Evolutionary conservation across 1,284 basidiomycete genomes (phyloP).

Genomic region (Ceratobasidium sp.): DNA sequence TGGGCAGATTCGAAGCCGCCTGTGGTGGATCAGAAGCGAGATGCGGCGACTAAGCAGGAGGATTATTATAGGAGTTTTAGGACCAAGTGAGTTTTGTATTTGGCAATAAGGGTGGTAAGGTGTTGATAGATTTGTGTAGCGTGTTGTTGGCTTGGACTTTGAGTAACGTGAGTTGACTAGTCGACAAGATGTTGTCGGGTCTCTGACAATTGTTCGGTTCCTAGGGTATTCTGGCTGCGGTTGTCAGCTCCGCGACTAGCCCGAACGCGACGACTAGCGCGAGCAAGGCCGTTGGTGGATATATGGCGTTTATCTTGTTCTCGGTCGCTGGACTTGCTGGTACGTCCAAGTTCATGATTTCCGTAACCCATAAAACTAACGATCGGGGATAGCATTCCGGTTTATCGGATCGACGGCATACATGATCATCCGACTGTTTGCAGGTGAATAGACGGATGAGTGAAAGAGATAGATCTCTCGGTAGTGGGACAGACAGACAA

Average conservation of each 20-base stretch:
- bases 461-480: not conserved
- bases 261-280: conserved; percentile 61
- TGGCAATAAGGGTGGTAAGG: too few relatives aligned
- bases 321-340: conserved; percentile 88
- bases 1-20: conserved; percentile 68
- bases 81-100: conserved; percentile 77
- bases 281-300: conserved; percentile 72
- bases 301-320: conserved; percentile 84
- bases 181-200: not conserved
- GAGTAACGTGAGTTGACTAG: conserved; percentile 71
- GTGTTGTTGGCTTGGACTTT: conserved; percentile 87
- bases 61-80: conserved; percentile 91
- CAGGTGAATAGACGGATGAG: conserved; percentile 71
- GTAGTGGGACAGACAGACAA: not conserved
- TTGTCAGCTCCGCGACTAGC: conserved; percentile 60
- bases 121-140: conserved; percentile 52
- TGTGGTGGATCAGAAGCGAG: conserved; percentile 72
- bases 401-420: conserved; percentile 85
- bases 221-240: conserved; percentile 78
- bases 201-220: conserved; percentile 12
- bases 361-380: not conserved
- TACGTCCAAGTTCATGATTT: conserved; percentile 60
- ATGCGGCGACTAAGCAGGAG: conserved; percentile 80
- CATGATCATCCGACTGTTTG: conserved; percentile 83
- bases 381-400: conserved; percentile 70